A percentile compares a stretch with the other conserved stretches of the same genome.
Evolutionary conservation across 164 flowering plant species (phyloP).

Genomic region (Buxus sempervirens): DNA sequence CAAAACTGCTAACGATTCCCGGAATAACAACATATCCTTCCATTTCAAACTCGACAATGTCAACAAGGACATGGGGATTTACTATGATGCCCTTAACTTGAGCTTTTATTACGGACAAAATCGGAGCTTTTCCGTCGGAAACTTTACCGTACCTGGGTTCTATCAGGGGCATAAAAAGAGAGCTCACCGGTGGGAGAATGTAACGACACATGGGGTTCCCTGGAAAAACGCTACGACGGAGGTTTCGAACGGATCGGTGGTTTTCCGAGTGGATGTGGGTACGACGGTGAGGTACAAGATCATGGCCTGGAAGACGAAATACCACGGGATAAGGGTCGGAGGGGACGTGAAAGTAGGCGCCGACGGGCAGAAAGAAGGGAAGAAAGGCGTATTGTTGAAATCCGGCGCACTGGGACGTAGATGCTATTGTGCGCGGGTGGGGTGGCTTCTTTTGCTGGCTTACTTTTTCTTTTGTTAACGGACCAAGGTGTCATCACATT

Average conservation of each 20-base stretch:
- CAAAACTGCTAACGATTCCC: slow-evolving; percentile 23
- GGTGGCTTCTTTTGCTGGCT: neutral
- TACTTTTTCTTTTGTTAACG: neutral
- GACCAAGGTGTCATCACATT: too few species aligned
- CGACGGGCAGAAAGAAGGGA: slow-evolving; percentile 26
- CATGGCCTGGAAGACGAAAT: slow-evolving; percentile 40
- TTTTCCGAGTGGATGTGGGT: slow-evolving; percentile 55
- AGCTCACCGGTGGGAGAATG: slow-evolving; percentile 17
- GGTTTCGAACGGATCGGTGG: slow-evolving; percentile 25
- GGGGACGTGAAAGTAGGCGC: slow-evolving; percentile 41
- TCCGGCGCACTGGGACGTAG: slow-evolving; percentile 23
- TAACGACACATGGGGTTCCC: slow-evolving; percentile 16
- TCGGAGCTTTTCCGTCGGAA: slow-evolving; percentile 19
- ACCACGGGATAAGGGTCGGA: slow-evolving; percentile 26
- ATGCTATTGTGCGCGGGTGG: slow-evolving; percentile 6
- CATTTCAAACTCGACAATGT: slow-evolving; percentile 44
- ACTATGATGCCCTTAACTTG: slow-evolving; percentile 53
- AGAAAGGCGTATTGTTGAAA: slow-evolving; percentile 38
- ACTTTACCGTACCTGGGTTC: slow-evolving; percentile 27
- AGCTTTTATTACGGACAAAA: slow-evolving; percentile 29
- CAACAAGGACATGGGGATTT: slow-evolving; percentile 69
- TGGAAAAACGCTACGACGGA: slow-evolving; percentile 21
- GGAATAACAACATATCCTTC: slow-evolving; percentile 41
- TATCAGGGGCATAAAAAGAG: slow-evolving; percentile 62
- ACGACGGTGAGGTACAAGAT: slow-evolving; percentile 66